These are phyloP conservation scores for Arthrinium phaeospermum DNA, from an alignment of 2,329 filamentous ascomycete species.

Conservation along the genomic window DNA sequence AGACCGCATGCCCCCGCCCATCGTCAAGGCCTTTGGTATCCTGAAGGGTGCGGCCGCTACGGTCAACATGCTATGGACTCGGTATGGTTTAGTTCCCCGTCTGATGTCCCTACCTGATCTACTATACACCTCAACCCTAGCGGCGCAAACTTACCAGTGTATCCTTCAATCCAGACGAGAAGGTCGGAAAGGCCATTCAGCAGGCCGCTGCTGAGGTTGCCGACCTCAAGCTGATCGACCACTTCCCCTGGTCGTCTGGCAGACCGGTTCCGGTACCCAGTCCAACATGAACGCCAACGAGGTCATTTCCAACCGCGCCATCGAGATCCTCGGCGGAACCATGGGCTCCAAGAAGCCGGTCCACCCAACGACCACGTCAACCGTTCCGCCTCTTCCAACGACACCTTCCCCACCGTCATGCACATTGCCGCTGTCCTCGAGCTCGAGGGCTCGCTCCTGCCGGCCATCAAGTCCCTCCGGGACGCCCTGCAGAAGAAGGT, in stretches of 20 bases:
- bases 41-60: conserved; percentile 95
- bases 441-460: conserved; percentile 84
- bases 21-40: conserved; percentile 93
- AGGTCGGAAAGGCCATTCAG: conserved; percentile 90
- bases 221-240: conserved; percentile 89
- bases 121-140: not conserved
- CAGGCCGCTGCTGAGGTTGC: conserved; percentile 94
- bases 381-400: conserved; percentile 98
- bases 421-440: conserved; percentile 97
- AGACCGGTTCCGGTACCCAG: conserved; percentile 97
- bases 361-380: conserved; percentile 99
- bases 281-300: conserved; percentile 99
- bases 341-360: conserved; percentile 99
- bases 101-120: conserved; percentile 22
- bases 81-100: conserved; percentile 52
- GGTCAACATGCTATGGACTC: conserved; percentile 95
- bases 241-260: conserved; percentile 99
- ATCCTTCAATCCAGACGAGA: conserved; percentile 67
- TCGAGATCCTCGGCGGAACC: conserved; percentile 91
- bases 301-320: conserved; percentile 98
- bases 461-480: conserved; percentile 80
- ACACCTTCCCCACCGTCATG: conserved; percentile 99
- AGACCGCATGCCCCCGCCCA: conserved; percentile 94
- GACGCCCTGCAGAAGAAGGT: conserved; percentile 87
- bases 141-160: conserved; percentile 18